phyloP scores from a whole-genome alignment of 768 basidiomycete genomes.

The Hebeloma cylindrosporum region DNA sequence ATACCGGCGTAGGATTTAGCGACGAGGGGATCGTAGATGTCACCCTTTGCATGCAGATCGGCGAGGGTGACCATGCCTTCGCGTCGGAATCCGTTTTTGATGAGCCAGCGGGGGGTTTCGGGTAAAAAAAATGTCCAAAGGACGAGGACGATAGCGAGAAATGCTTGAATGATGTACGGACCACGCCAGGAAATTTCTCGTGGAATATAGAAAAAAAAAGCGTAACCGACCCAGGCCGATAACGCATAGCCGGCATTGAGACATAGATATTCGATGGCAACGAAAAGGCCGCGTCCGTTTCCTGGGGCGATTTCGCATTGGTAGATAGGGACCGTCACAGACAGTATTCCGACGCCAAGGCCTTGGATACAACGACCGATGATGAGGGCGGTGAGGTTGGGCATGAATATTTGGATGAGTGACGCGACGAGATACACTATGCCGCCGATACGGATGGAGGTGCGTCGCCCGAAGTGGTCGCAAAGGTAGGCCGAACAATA shows the following conservation, averaged over 20 bases:
- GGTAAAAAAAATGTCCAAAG: slow-evolving; percentile 49
- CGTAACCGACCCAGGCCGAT: slow-evolving; percentile 50
- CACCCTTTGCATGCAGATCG: slow-evolving; percentile 55
- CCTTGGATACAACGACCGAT: slow-evolving; percentile 48
- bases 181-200: slow-evolving; percentile 56
- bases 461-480: slow-evolving; percentile 50
- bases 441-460: slow-evolving; percentile 50
- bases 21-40: slow-evolving; percentile 42
- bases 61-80: slow-evolving; percentile 54
- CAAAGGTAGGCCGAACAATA: slow-evolving; percentile 48
- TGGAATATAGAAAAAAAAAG: slow-evolving; percentile 45
- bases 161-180: slow-evolving; percentile 54
- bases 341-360: slow-evolving; percentile 49
- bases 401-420: slow-evolving; percentile 50
- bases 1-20: slow-evolving; percentile 47
- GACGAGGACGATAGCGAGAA: slow-evolving; percentile 46
- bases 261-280: slow-evolving; percentile 53
- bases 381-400: slow-evolving; percentile 40
- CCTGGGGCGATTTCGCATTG: slow-evolving; percentile 51
- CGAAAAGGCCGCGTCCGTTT: slow-evolving; percentile 50
- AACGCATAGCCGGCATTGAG: slow-evolving; percentile 51
- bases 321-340: slow-evolving; percentile 49
- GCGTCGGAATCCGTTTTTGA: slow-evolving; percentile 49
- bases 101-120: slow-evolving; percentile 55
- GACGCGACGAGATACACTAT: slow-evolving; percentile 49